Base-by-base conservation (phyloP, 78 protist species). In the Anaeramoeba flamelloides region DNA sequence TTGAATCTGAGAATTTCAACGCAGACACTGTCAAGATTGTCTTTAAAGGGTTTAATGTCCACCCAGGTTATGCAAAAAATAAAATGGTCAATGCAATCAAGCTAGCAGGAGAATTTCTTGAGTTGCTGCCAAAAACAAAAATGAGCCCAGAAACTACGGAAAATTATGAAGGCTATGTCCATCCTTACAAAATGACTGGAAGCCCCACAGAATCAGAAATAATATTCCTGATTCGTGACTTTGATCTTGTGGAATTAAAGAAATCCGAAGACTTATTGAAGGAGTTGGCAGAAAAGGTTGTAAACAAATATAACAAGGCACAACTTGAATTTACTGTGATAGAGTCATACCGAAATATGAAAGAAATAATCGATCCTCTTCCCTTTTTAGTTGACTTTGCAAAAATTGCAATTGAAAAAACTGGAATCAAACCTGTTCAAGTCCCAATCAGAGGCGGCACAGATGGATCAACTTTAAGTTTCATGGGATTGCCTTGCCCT, bases 371-470 rank as follows among this genome's bases (percentile, higher is more conserved):
- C 38, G 17, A 36, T 8, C 78, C 74, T 36, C 78, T 26, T 36
- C 78, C 78, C 17, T 8, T 22, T 22, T 22, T 76, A 22, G 34
- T 33, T 17, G 38, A 76, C 78, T 26, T 26, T 22, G 17, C 17
- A 22, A 26, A 36, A 22, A 22, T 17, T 17, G 78, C 78, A 33
- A 36, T 76, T 8, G 17, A 76, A 36, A 76, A 76, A 36, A 17
- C 78, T 76, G 78, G 78, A 22, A 26, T 36, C 8, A 17, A 33
- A 22, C 8, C 8, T 22, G 78, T 76, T 36, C 8, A 33, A 22
- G 34, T 26, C 38, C 78, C 78, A 33, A 76, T 76, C 8, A 33
- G 78, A 37, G 78, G 78, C 17, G 78, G 78, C 8, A 76, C 78
- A 26, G 78, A 76, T 36, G 78, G 78, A 8, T 33, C 78, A 36